Conservation (phyloP, 257 asterid species). For the Craterostigma plantagineum region DNA sequence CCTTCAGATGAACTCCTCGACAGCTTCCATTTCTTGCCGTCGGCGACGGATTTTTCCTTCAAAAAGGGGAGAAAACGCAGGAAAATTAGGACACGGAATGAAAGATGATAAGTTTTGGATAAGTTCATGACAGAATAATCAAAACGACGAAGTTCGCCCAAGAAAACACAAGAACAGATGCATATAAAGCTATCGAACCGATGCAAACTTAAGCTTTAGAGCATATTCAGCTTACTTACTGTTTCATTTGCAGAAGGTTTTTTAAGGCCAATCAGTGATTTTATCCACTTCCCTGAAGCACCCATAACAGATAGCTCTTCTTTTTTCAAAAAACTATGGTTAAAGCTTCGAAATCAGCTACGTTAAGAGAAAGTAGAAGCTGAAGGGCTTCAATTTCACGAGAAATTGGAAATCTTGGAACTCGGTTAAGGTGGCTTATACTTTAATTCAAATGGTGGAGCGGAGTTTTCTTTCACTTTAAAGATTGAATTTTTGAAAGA, state of each 20-base stretch:
- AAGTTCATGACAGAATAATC: too few species aligned
- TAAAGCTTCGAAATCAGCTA: too few species aligned
- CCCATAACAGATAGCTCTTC: conserved; percentile 37
- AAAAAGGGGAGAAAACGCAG: background rate
- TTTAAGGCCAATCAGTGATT: conserved; percentile 46
- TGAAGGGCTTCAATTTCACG: background rate
- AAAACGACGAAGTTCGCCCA: too few species aligned
- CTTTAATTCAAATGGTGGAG: conserved; percentile 22
- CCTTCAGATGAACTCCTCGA: conserved; percentile 88
- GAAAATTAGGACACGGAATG: too few species aligned
- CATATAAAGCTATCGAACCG: background rate
- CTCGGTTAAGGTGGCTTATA: conserved; percentile 5
- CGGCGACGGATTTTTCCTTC: conserved; percentile 40
- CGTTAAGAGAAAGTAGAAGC: background rate
- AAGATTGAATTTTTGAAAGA: conserved; percentile 33
- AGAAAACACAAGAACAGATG: background rate
- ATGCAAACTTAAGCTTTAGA: background rate
- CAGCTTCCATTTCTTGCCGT: conserved; percentile 69
- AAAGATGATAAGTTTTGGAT: too few species aligned
- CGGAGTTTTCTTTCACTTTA: conserved; percentile 21
- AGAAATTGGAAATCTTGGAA: conserved; percentile 11
- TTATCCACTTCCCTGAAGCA: conserved; percentile 77
- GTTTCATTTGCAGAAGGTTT: conserved; percentile 29
- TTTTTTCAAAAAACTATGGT: too few species aligned
- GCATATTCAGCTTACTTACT: too few species aligned